phyloP scores from a whole-genome alignment of 768 basidiomycete species.

The Pleurotus ostreatus region DNA sequence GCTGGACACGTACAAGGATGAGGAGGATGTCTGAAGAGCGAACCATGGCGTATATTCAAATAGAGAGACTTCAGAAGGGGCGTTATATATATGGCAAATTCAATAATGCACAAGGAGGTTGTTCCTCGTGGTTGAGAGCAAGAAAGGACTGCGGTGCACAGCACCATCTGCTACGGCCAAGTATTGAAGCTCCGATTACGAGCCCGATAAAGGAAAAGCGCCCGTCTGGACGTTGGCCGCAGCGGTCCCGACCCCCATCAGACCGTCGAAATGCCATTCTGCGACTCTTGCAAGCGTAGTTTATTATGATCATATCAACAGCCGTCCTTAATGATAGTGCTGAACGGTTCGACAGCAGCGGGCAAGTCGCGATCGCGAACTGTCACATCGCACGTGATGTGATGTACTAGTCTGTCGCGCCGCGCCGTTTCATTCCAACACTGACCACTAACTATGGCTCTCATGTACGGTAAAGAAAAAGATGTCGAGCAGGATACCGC shows the following conservation, averaged over 20 bases:
- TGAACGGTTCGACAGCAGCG: background rate
- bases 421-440: too few species aligned
- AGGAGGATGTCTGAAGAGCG: slow-evolving; percentile 73
- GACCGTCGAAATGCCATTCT: too few species aligned
- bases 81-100: background rate
- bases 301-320: too few species aligned
- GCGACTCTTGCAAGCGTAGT: too few species aligned
- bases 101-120: background rate
- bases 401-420: background rate
- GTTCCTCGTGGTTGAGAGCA: background rate
- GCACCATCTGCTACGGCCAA: background rate
- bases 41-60: slow-evolving; percentile 33
- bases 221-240: too few species aligned
- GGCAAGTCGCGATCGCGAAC: background rate
- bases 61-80: background rate
- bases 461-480: slow-evolving; percentile 68
- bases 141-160: slow-evolving; percentile 1
- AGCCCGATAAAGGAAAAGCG: background rate
- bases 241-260: too few species aligned
- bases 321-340: background rate
- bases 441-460: slow-evolving; percentile 31
- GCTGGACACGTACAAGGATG: slow-evolving; percentile 54
- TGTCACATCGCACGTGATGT: slow-evolving; percentile 15
- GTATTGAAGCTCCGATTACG: background rate
- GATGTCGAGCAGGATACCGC: slow-evolving; percentile 31